Conservation (phyloP, 352 stramenopile genomes). For the Elongisporangium undulatum region DNA sequence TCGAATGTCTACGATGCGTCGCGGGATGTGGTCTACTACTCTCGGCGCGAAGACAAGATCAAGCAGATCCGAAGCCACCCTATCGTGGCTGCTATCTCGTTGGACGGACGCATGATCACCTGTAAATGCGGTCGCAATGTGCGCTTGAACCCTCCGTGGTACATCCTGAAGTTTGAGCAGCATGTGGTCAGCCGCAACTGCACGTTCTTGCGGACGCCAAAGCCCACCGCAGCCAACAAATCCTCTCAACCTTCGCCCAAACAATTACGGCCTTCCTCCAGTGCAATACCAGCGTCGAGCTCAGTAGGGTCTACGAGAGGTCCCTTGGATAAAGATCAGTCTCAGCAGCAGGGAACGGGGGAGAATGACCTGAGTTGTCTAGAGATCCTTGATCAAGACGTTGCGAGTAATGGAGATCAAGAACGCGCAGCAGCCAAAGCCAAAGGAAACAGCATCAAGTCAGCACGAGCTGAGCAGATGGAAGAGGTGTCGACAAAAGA, state of each 20-base stretch:
- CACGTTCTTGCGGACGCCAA: constrained; percentile 40
- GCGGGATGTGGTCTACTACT: constrained; percentile 33
- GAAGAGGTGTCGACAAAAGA: not conserved
- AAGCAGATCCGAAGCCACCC: constrained; percentile 48
- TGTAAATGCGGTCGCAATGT: constrained; percentile 74
- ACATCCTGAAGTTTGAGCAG: constrained; percentile 85
- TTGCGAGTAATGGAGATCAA: not conserved
- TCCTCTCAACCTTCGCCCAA: not conserved
- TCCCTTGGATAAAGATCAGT: not conserved
- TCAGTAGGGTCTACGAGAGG: not conserved
- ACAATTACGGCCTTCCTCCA: not conserved
- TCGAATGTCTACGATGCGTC: constrained; percentile 27
- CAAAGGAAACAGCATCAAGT: not conserved
- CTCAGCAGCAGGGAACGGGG: not conserved
- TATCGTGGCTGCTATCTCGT: constrained; percentile 33
- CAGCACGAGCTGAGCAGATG: not conserved
- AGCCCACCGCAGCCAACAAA: not conserved
- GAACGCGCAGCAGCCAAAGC: not conserved
- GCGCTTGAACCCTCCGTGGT: constrained; percentile 76
- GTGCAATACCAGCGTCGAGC: not conserved
- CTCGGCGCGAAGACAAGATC: constrained; percentile 62
- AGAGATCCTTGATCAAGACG: not conserved
- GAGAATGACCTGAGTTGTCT: not conserved
- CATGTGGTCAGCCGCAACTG: constrained; percentile 81
- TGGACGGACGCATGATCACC: constrained; percentile 46